phyloP scores from a whole-genome alignment of 148 eudicot genomes.

The Chenopodium suecicum region DNA sequence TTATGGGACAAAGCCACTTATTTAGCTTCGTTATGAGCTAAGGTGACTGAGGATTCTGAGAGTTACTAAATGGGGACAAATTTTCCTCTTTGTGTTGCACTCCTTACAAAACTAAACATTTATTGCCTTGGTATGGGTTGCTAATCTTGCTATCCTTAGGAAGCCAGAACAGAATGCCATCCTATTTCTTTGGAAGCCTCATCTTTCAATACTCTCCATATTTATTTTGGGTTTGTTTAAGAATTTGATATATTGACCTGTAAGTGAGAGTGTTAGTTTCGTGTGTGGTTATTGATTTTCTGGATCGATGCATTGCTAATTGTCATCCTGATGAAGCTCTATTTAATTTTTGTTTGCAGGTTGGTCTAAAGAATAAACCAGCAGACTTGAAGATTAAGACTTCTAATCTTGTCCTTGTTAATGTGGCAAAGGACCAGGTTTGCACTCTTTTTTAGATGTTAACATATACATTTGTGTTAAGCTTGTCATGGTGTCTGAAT shows the following conservation, averaged over 20 bases:
- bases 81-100: too few relatives aligned
- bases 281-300: neutral
- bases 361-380: slow-evolving; percentile 80
- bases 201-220: neutral
- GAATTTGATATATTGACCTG: neutral
- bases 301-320: neutral
- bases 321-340: slow-evolving; percentile 13
- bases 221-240: neutral
- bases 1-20: too few relatives aligned
- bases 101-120: too few relatives aligned
- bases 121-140: neutral
- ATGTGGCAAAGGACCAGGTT: slow-evolving; percentile 74
- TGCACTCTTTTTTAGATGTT: slow-evolving; percentile 11
- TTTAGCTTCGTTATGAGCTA: too few relatives aligned
- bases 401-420: slow-evolving; percentile 64
- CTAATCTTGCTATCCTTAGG: neutral
- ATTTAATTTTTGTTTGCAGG: slow-evolving; percentile 42
- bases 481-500: neutral
- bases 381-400: slow-evolving; percentile 68
- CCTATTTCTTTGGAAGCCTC: neutral
- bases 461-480: neutral
- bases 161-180: neutral
- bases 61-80: too few relatives aligned
- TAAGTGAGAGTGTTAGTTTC: neutral
- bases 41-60: too few relatives aligned